Evolutionary conservation across 129 eudicot species (phyloP).

Genomic region (Pulicaria dysenterica): DNA sequence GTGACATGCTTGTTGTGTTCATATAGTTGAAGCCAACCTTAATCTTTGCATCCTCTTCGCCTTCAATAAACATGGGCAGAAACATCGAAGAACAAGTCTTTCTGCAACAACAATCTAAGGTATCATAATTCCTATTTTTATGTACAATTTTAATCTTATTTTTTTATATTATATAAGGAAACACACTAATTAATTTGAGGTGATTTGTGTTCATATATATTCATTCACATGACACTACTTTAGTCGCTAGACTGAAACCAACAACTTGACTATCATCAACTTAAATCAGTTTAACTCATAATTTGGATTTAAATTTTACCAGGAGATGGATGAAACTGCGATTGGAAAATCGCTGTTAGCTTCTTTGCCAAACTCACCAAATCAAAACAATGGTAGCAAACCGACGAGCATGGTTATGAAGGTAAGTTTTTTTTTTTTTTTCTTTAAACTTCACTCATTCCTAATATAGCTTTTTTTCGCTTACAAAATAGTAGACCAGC

Average conservation of each 20-base stretch:
- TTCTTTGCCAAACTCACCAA: constrained; percentile 56
- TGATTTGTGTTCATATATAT: too few species aligned
- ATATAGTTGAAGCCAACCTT: constrained; percentile 30
- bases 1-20: constrained; percentile 40
- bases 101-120: constrained; percentile 50
- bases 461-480: neutral
- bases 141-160: neutral
- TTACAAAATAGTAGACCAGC: too few species aligned
- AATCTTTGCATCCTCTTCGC: constrained; percentile 15
- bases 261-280: neutral
- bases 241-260: neutral
- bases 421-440: constrained; percentile 46
- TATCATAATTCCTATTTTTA: constrained; percentile 7
- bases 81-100: constrained; percentile 50
- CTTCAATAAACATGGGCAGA: constrained; percentile 50
- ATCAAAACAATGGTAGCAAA: constrained; percentile 52
- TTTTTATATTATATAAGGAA: too few species aligned
- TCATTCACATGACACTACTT: too few species aligned
- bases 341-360: constrained; percentile 41
- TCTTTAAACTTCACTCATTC: too few species aligned
- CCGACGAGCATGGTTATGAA: constrained; percentile 83
- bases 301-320: neutral
- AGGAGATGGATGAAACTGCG: constrained; percentile 47
- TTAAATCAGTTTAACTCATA: neutral
- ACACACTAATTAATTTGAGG: too few species aligned